Conservation (phyloP, 2,329 filamentous ascomycete genomes). For the Lasiodiplodia sp. region DNA sequence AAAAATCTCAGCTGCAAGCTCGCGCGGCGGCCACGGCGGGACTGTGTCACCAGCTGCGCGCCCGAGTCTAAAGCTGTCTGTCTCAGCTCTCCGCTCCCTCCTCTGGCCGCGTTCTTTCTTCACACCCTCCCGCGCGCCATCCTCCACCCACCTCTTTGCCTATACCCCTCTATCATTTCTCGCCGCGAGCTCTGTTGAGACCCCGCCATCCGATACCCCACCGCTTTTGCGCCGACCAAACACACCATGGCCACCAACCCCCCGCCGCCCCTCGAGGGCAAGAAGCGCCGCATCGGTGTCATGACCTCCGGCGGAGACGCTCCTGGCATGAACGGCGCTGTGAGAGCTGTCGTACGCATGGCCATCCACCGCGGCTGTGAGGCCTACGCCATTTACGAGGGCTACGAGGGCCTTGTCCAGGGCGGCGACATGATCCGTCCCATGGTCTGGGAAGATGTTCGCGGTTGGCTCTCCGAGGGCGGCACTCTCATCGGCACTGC, state of each 20-base stretch:
- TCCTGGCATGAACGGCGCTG: slow-evolving; percentile 92
- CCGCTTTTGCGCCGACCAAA: slow-evolving; percentile 10
- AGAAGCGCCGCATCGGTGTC: slow-evolving; percentile 77
- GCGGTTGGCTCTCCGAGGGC: slow-evolving; percentile 91
- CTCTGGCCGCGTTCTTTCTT: slow-evolving; percentile 1
- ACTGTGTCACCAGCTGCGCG: slow-evolving; percentile 17
- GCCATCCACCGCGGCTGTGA: slow-evolving; percentile 75
- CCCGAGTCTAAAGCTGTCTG: slow-evolving; percentile 23
- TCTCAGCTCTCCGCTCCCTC: slow-evolving; percentile 11
- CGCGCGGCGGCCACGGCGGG: slow-evolving; percentile 15
- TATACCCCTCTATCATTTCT: background rate
- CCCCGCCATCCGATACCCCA: slow-evolving; percentile 13
- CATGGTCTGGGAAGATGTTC: slow-evolving; percentile 92
- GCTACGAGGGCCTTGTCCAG: slow-evolving; percentile 92
- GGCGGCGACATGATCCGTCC: slow-evolving; percentile 87
- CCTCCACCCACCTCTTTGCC: background rate
- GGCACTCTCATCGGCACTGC: slow-evolving; percentile 97
- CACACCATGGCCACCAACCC: slow-evolving; percentile 36
- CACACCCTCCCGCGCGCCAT: background rate
- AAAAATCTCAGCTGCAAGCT: slow-evolving; percentile 25
- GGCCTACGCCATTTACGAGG: slow-evolving; percentile 73
- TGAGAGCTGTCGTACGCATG: slow-evolving; percentile 90
- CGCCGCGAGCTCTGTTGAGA: slow-evolving; percentile 2
- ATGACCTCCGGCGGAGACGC: slow-evolving; percentile 96
- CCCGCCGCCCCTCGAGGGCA: slow-evolving; percentile 50